Conservation (phyloP, 2,329 filamentous ascomycete species). For the Juglanconis sp. region DNA sequence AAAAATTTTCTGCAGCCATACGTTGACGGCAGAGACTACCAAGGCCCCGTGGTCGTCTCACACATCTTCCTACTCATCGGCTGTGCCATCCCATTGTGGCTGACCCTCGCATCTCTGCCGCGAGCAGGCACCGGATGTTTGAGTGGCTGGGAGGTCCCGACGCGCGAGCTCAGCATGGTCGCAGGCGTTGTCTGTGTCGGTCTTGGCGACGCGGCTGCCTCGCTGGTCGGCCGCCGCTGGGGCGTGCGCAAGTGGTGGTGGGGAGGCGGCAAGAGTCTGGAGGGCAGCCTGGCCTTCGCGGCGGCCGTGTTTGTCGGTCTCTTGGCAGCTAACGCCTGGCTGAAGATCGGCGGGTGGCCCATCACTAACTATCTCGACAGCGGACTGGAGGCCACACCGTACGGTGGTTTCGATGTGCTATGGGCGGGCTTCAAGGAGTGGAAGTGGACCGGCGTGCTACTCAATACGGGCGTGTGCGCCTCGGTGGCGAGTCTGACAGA, state of each 20-base stretch:
- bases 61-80: constrained; percentile 95
- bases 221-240: constrained; percentile 80
- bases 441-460: constrained; percentile 54
- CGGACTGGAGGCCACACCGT: neutral
- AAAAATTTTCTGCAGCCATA: constrained; percentile 88
- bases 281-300: constrained; percentile 81
- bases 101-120: constrained; percentile 69
- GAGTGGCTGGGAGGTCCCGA: constrained; percentile 70
- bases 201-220: constrained; percentile 90
- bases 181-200: constrained; percentile 92
- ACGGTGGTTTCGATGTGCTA: neutral
- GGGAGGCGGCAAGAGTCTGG: constrained; percentile 93
- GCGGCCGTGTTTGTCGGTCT: constrained; percentile 75
- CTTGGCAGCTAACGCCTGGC: constrained; percentile 67
- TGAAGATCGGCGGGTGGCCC: constrained; percentile 73
- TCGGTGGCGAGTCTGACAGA: constrained; percentile 85
- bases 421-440: constrained; percentile 24
- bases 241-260: constrained; percentile 91
- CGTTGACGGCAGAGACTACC: constrained; percentile 87
- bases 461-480: constrained; percentile 71
- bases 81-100: constrained; percentile 91
- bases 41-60: constrained; percentile 90
- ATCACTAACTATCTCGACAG: constrained; percentile 58
- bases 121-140: constrained; percentile 55
- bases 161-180: constrained; percentile 82